phyloP scores from a whole-genome alignment of 2,329 filamentous ascomycete genomes.

The Cladophialophora chaetospira region DNA sequence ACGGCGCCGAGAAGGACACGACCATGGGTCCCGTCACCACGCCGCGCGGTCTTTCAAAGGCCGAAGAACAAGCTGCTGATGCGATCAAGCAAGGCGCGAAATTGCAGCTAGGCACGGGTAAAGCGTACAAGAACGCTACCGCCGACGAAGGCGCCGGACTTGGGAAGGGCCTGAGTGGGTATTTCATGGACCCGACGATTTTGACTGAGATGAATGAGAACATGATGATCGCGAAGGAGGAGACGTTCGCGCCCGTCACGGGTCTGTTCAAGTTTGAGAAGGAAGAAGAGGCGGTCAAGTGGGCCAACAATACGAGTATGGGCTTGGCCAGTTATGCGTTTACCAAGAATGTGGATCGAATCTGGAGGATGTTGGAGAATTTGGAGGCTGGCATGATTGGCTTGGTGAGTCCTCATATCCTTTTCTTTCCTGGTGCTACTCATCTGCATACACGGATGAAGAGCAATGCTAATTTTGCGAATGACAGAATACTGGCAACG shows the following conservation, averaged over 20 bases:
- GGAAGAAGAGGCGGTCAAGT: conserved; percentile 63
- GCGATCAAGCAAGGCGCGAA: conserved; percentile 64
- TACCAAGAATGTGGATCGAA: conserved; percentile 67
- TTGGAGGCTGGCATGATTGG: conserved; percentile 72
- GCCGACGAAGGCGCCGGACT: conserved; percentile 55
- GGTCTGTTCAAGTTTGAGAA: conserved; percentile 67
- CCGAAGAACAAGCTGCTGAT: conserved; percentile 62
- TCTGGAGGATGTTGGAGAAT: conserved; percentile 67
- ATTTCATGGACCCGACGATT: conserved; percentile 71
- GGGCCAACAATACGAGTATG: conserved; percentile 33
- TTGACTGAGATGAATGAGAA: conserved; percentile 60
- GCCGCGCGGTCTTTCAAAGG: conserved; percentile 58
- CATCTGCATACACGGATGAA: too few relatives aligned
- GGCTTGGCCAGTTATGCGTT: conserved; percentile 64
- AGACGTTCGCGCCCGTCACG: conserved; percentile 66
- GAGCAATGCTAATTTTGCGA: too few relatives aligned
- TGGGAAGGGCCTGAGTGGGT: conserved; percentile 51
- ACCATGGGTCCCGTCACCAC: conserved; percentile 65
- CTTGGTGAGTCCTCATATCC: conserved; percentile 44
- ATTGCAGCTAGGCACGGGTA: conserved; percentile 62
- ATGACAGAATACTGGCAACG: conserved; percentile 55
- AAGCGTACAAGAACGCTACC: conserved; percentile 36
- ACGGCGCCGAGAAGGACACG: conserved; percentile 56
- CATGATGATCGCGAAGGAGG: conserved; percentile 62
- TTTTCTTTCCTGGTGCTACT: background rate